These are phyloP conservation scores for Colletotrichum orbiculare DNA, from an alignment of 2,329 filamentous ascomycete species.

Conservation along the genomic window DNA sequence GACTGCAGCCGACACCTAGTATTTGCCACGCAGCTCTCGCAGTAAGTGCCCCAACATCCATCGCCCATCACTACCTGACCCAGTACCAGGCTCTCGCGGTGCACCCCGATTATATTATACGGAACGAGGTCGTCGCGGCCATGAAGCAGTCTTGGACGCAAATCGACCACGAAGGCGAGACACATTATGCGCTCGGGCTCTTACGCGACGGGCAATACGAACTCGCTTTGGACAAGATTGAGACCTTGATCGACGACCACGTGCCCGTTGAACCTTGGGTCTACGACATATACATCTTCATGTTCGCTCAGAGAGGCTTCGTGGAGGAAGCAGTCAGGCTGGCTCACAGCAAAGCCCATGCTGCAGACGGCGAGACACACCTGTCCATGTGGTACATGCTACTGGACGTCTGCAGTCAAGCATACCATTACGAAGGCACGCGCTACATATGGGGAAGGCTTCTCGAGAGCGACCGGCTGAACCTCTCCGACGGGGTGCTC, in stretches of 20 bases:
- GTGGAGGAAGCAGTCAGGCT: conserved; percentile 81
- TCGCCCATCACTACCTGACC: no score
- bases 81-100: conserved; percentile 73
- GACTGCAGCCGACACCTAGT: conserved; percentile 71
- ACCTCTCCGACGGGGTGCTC: conserved; percentile 73
- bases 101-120: conserved; percentile 86
- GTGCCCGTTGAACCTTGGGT: conserved; percentile 76
- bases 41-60: conserved; percentile 51
- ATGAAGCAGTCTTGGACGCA: conserved; percentile 79
- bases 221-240: conserved; percentile 77
- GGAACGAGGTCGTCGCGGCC: conserved; percentile 75
- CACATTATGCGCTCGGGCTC: conserved; percentile 77
- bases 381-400: conserved; percentile 74
- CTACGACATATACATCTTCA: conserved; percentile 80
- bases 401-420: conserved; percentile 78
- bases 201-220: conserved; percentile 87
- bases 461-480: conserved; percentile 62
- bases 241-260: conserved; percentile 70
- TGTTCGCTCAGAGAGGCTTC: conserved; percentile 77
- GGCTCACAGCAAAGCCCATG: conserved; percentile 65
- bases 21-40: conserved; percentile 80
- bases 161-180: conserved; percentile 71
- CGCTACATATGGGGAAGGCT: conserved; percentile 74
- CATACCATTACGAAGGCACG: conserved; percentile 72
- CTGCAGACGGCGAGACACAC: conserved; percentile 46